These are phyloP conservation scores for Hysterium pulicare DNA, from an alignment of 2,329 filamentous ascomycete genomes.

Conservation along the genomic window DNA sequence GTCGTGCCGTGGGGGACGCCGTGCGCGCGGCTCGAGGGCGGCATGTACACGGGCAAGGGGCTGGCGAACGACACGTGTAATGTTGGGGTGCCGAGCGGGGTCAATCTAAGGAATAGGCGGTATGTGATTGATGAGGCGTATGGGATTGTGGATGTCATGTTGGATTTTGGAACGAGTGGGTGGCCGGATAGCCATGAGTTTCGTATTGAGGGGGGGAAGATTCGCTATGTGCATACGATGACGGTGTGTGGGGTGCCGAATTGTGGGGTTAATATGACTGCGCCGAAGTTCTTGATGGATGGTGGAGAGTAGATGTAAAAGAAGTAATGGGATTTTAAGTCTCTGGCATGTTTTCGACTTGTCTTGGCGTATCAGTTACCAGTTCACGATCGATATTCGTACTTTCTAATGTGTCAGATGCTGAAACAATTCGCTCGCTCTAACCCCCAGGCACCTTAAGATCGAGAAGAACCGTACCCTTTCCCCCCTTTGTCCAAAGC, in stretches of 20 bases:
- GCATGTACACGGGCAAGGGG: conserved; percentile 10
- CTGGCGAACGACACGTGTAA: conserved; percentile 7
- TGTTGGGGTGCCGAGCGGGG: conserved; percentile 7
- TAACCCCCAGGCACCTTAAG: no score
- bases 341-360: no score
- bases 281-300: no score
- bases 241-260: neutral
- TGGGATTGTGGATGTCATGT: conserved; percentile 18
- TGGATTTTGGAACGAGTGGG: neutral
- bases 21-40: conserved; percentile 25
- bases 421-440: no score
- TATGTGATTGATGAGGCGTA: conserved; percentile 25
- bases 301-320: no score
- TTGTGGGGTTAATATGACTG: neutral
- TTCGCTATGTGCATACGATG: conserved; percentile 3
- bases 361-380: no score
- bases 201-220: conserved; percentile 1
- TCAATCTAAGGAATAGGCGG: conserved; percentile 11
- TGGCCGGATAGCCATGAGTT: conserved; percentile 4
- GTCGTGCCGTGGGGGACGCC: conserved; percentile 21
- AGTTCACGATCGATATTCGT: no score
- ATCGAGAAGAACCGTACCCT: no score
- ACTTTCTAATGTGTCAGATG: no score
- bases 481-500: no score
- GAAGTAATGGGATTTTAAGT: no score